Conservation (phyloP, 768 basidiomycete genomes). For the Termitomyces sp. region DNA sequence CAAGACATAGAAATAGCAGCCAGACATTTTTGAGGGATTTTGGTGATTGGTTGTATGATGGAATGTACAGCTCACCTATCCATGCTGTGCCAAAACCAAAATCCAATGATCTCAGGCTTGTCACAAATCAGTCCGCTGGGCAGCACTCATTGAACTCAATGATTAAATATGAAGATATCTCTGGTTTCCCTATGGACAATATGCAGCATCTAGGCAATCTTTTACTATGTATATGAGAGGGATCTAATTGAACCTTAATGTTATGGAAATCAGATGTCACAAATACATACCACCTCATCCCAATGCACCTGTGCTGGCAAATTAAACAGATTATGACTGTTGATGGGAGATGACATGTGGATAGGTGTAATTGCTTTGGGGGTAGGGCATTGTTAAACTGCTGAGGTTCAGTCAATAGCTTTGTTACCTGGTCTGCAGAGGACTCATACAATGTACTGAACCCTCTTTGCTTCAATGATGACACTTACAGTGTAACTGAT, state of each 20-base stretch:
- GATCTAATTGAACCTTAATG: conserved; percentile 1
- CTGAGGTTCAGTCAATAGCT: too few relatives aligned
- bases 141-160: neutral
- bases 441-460: neutral
- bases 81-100: neutral
- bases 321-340: conserved; percentile 28
- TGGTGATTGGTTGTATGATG: neutral
- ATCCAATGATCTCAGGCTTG: neutral
- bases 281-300: conserved; percentile 29
- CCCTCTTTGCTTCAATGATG: neutral
- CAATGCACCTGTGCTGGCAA: conserved; percentile 26
- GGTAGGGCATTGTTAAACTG: too few relatives aligned
- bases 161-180: neutral
- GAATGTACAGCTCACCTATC: neutral
- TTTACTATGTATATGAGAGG: neutral
- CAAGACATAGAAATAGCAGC: too few relatives aligned
- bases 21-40: too few relatives aligned
- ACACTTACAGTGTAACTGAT: neutral
- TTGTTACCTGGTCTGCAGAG: neutral
- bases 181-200: neutral
- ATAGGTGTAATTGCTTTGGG: too few relatives aligned
- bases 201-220: neutral
- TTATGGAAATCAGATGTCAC: conserved; percentile 38
- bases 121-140: neutral
- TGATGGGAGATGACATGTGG: neutral